Percentiles rank a stretch among this genome's conserved stretches.
These are phyloP conservation scores for Litsea cubeba DNA, from an alignment of 164 flowering plant species.

Conservation along the genomic window DNA sequence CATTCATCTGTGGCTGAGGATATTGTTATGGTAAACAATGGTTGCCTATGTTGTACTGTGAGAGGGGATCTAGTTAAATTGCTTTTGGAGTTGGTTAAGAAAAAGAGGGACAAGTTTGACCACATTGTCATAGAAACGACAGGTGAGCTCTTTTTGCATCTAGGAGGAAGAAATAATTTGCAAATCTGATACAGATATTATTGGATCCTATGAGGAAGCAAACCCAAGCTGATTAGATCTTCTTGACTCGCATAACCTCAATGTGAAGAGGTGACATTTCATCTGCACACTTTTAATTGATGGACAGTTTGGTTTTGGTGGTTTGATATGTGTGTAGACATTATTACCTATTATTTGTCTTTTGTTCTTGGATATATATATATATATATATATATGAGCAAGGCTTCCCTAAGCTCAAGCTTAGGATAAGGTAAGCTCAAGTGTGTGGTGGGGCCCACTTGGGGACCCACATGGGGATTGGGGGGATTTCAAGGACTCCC, in stretches of 20 bases:
- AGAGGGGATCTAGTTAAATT: constrained; percentile 91
- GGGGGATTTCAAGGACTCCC: too few species aligned
- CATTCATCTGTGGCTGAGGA: constrained; percentile 71
- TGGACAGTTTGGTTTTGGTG: background rate
- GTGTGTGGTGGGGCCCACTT: too few species aligned
- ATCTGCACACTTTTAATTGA: background rate
- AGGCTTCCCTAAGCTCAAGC: too few species aligned
- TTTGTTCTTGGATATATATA: background rate
- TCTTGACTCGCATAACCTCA: background rate
- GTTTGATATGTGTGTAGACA: too few species aligned
- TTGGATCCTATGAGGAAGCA: background rate
- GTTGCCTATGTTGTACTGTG: constrained; percentile 94
- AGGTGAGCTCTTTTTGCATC: constrained; percentile 36
- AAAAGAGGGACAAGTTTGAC: constrained; percentile 75
- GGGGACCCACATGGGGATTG: too few species aligned
- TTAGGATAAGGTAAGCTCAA: too few species aligned
- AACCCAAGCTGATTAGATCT: background rate
- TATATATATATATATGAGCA: background rate
- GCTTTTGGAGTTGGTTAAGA: constrained; percentile 72
- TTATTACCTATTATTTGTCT: too few species aligned
- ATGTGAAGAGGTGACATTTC: background rate
- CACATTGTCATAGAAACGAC: constrained; percentile 97
- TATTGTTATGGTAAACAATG: constrained; percentile 91
- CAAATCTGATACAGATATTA: background rate
- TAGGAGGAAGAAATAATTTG: background rate